Base-by-base conservation (phyloP, 371 early-diverging fungal species). In the Rhizopus arrhizus region DNA sequence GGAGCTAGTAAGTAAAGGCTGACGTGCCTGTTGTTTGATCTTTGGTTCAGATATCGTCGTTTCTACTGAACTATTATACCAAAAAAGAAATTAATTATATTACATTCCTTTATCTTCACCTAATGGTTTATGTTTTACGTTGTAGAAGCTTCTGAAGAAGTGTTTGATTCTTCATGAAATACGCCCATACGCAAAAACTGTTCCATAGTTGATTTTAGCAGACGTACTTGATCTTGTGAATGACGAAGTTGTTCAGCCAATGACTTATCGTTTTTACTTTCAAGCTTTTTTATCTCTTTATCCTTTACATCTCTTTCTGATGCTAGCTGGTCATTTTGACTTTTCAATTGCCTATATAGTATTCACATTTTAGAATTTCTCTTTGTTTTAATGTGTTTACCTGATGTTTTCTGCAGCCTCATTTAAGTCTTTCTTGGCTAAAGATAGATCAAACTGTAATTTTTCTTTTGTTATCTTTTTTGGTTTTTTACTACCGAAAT, bases 191-290 rank as follows among this genome's bases (percentile, higher is more conserved):
- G 70, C 35, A 77, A 45, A 52, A 77, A 72, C 29, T 77, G 77
- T 45, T 74, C 77, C 74, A 77, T 74, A 1, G 77, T 74, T 31
- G 77, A 65, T 38, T 77, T 77, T 15, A 77, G 49, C 9, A 77
- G 63, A n/a, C 70, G 62, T 0, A 77, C 73, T 53, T 77, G 77
- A 11, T 70, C 68, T 52, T 72, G 69, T 29, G 74, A 63, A 49
- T 72, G 77, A 0, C 64, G 65, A 49, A 77, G 62, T 29, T 77
- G 70, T 9, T 58, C 52, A 32, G 66, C 56, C 13, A 61, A 33
- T 5, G 42, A 5, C 16, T 53, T 40, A 13, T 61, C 62, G 50
- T n/a, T 16, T 2, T 59, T 56, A 12, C 56, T 59, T 45, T 61
- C 54, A 3, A 58, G 15, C 4, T 61, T 58, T 49, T 48, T 40